Percentiles rank a stretch among this genome's conserved stretches.
Evolutionary conservation across 768 basidiomycete genomes (phyloP).

Genomic region (Termitomyces sp.): DNA sequence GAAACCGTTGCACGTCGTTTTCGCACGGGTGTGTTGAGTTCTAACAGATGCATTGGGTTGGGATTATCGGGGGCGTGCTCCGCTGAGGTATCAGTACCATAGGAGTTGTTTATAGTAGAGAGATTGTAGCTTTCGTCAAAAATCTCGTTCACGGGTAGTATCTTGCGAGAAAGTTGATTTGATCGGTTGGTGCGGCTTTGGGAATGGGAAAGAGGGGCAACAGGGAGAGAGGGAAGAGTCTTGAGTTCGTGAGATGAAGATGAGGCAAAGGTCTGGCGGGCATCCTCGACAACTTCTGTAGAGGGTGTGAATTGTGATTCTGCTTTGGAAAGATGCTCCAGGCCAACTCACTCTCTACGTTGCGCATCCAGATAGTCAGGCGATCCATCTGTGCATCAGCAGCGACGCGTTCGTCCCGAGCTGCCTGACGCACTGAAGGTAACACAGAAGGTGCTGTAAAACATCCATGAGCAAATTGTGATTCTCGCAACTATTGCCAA

Average conservation of each 20-base stretch:
- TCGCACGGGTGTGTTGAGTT: conserved; percentile 41
- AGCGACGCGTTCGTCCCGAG: conserved; percentile 48
- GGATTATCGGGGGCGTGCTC: conserved; percentile 18
- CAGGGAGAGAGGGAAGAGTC: conserved; percentile 60
- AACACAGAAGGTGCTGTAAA: conserved; percentile 46
- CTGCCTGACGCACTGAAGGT: conserved; percentile 51
- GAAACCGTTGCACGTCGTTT: conserved; percentile 66
- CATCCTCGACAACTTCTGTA: conserved; percentile 79
- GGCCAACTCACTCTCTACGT: conserved; percentile 69
- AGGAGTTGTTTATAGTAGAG: conserved; percentile 32
- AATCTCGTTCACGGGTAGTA: conserved; percentile 68
- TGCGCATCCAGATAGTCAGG: conserved; percentile 80
- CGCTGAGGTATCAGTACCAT: conserved; percentile 23
- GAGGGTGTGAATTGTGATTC: conserved; percentile 13
- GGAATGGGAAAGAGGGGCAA: conserved; percentile 53
- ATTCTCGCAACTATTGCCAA: neutral
- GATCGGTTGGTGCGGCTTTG: conserved; percentile 39
- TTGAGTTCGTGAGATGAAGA: conserved; percentile 40
- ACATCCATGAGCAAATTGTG: conserved; percentile 1
- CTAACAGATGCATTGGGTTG: conserved; percentile 29
- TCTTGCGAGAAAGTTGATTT: conserved; percentile 58
- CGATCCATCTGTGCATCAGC: conserved; percentile 59
- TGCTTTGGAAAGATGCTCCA: neutral
- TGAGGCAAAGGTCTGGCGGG: conserved; percentile 69
- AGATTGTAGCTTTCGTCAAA: conserved; percentile 43